A percentile compares a stretch with the other conserved stretches of the same genome.
Conservation (phyloP, 2,329 filamentous ascomycete species). For the Beauveria medogensis region DNA sequence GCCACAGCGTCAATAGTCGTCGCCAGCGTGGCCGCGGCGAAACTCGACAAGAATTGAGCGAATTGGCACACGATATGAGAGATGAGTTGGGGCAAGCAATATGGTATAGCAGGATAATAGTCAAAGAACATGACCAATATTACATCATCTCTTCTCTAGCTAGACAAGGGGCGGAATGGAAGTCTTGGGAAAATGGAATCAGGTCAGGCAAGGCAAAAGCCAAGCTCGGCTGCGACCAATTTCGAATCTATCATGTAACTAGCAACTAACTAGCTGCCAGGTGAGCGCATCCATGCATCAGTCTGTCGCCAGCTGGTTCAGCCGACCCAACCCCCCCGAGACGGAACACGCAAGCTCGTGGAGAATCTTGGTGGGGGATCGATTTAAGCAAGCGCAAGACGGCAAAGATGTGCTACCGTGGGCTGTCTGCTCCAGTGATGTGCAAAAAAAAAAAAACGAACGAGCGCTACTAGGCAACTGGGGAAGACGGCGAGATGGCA, state of each 20-base stretch:
- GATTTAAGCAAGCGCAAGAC: neutral
- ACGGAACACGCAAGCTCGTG: constrained; percentile 5
- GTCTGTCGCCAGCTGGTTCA: neutral
- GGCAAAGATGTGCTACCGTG: neutral
- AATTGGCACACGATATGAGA: neutral
- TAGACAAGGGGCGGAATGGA: neutral
- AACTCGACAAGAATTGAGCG: neutral
- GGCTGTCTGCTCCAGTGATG: neutral
- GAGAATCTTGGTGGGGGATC: neutral
- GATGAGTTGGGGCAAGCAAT: neutral
- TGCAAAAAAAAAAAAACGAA: neutral
- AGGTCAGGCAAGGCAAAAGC: neutral
- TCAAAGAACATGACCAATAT: neutral
- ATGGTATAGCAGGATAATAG: too few relatives aligned
- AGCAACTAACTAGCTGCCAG: neutral
- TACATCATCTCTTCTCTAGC: neutral
- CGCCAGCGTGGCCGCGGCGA: too few relatives aligned
- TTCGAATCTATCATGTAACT: too few relatives aligned
- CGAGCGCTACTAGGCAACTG: neutral
- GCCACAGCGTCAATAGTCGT: too few relatives aligned
- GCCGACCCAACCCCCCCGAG: neutral
- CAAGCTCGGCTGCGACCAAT: too few relatives aligned
- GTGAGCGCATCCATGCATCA: constrained; percentile 3
- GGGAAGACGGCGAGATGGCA: neutral
- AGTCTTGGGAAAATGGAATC: neutral